Conservation (phyloP, 768 basidiomycete genomes). For the Coprinellus aureogranulatus region DNA sequence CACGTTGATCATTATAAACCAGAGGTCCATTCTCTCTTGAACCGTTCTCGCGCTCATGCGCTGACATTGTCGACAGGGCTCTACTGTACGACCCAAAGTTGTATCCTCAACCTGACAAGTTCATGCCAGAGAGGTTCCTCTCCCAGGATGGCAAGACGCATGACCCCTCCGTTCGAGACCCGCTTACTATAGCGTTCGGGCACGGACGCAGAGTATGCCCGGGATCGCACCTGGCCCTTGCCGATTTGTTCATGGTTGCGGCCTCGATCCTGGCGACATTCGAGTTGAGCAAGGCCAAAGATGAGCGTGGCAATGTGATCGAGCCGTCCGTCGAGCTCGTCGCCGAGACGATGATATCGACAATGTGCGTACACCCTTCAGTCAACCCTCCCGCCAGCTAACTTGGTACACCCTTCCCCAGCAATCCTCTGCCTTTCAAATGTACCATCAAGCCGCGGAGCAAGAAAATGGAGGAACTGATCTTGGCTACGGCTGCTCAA, state of each 20-base stretch:
- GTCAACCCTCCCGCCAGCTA: no score
- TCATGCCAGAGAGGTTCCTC: constrained; percentile 47
- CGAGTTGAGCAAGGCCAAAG: constrained; percentile 23
- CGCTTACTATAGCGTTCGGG: constrained; percentile 19
- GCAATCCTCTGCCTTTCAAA: constrained; percentile 4
- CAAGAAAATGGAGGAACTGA: neutral
- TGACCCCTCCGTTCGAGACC: constrained; percentile 27
- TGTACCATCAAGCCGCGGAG: constrained; percentile 7
- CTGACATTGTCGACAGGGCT: no score
- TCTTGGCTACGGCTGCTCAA: neutral
- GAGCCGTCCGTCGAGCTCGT: constrained; percentile 31
- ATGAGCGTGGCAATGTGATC: constrained; percentile 22
- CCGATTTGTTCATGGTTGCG: constrained; percentile 25
- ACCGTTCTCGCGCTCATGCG: no score
- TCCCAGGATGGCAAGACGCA: constrained; percentile 33
- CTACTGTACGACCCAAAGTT: no score
- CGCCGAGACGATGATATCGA: no score
- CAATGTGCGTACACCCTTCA: no score
- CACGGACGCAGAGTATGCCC: constrained; percentile 24
- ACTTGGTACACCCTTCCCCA: neutral
- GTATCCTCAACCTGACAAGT: constrained; percentile 22
- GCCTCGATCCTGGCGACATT: constrained; percentile 31
- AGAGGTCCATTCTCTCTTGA: no score
- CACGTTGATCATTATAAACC: no score
- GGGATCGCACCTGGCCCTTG: constrained; percentile 26